Base-by-base conservation (phyloP, 257 asterid species). In the Sherardia arvensis region DNA sequence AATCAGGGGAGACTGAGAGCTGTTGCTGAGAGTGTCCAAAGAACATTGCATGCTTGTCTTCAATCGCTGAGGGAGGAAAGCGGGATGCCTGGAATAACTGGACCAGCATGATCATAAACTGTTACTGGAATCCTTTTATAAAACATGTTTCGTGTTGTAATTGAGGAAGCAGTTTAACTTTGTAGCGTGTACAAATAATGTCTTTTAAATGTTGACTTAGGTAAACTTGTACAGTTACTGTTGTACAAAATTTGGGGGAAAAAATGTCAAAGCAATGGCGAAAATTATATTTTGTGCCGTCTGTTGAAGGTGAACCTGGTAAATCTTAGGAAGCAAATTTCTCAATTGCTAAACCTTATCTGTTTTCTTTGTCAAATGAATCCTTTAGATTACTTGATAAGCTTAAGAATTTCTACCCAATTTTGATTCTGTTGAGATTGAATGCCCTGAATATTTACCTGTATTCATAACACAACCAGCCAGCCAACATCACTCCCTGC, bases 21-120 rank as follows among this genome's bases (percentile, higher is more conserved):
- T 21, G 85, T 87, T 29, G 99, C 99, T 8, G 97, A 93, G 67
- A 79, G 81, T 32, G 94, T 87, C n/a, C 97, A 93, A 77, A 81
- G 94, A 79, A 77, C 96, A 30, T 71, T 93, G 49, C 95, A 93
- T 25, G 66, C 71, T 1, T 78, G 85, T 77, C 97, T 93, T 66
- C 97, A 87, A 73, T 96, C 94, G 40, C 75, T 87, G 54, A 80
- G 96, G 71, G 97, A 90, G n/a, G 89, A 88, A 26, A 66, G 76
- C 36, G 84, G 83, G 26, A 64, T 70, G 58, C 58, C 75, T 18
- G 72, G 76, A 49, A 65, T 56, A 71, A 69, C 67, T 62, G 78
- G 77, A 58, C 54, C 68, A 7, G 32, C 66, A 34, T 73, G 68
- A 74, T 14, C 9, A 22, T 20, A n/a, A 47, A 5, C 34, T 57